Conservation (phyloP, 1,284 basidiomycete genomes). For the Xanthoconium separans region DNA sequence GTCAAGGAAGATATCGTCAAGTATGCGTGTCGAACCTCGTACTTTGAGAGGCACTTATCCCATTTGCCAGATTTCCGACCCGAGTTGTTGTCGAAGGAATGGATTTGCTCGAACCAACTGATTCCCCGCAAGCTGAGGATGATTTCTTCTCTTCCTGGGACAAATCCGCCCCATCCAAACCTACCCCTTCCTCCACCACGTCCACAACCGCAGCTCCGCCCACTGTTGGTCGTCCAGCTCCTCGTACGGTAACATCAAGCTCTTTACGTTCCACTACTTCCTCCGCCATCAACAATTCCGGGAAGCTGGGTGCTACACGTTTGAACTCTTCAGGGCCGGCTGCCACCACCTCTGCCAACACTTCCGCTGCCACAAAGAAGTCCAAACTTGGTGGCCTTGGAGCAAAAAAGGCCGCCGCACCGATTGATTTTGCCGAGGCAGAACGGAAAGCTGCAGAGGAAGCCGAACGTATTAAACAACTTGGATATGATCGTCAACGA, state of each 20-base stretch:
- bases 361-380: conserved; percentile 49
- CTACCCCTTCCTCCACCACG: conserved; percentile 46
- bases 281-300: conserved; percentile 36
- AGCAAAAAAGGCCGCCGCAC: conserved; percentile 75
- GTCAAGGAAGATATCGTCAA: conserved; percentile 77
- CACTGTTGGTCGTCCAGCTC: conserved; percentile 33
- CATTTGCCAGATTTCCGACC: conserved; percentile 61
- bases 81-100: conserved; percentile 81
- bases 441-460: conserved; percentile 87
- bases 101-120: conserved; percentile 41
- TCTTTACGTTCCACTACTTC: conserved; percentile 48
- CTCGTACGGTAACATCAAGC: conserved; percentile 67
- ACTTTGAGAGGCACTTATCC: not conserved
- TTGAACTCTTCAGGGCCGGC: conserved; percentile 49
- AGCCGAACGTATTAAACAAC: conserved; percentile 83
- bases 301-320: conserved; percentile 53
- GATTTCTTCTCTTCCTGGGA: conserved; percentile 99
- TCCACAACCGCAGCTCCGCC: conserved; percentile 37
- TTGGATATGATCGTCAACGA: conserved; percentile 83
- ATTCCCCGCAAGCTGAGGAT: conserved; percentile 52
- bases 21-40: conserved; percentile 41
- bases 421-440: conserved; percentile 90
- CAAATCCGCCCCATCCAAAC: conserved; percentile 66
- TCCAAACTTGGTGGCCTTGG: conserved; percentile 83
- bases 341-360: conserved; percentile 33